Percentiles rank a stretch among this genome's conserved stretches.
These are phyloP conservation scores for Tolypocladium amazonense DNA, from an alignment of 2,329 filamentous ascomycete species.

Conservation along the genomic window DNA sequence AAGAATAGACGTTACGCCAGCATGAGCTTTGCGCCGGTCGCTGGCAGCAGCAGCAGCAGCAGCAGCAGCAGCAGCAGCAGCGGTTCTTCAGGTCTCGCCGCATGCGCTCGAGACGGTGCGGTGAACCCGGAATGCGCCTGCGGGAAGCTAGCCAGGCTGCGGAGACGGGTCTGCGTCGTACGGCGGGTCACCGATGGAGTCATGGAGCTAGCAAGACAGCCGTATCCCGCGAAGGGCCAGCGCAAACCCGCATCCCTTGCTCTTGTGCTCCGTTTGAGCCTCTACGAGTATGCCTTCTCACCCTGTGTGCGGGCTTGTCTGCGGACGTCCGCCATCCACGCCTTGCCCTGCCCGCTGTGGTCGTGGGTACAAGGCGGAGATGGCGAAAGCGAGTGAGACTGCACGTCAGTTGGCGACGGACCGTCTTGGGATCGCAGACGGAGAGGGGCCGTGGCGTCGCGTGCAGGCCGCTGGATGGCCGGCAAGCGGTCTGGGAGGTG, in stretches of 20 bases:
- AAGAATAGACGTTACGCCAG: neutral
- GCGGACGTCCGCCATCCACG: neutral
- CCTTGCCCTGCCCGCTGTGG: neutral
- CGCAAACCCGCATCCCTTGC: neutral
- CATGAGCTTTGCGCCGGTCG: neutral
- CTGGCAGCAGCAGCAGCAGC: too few species aligned
- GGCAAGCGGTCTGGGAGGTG: neutral
- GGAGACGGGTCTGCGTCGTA: neutral
- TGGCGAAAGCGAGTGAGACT: neutral
- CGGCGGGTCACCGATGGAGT: neutral
- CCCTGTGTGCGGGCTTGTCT: neutral
- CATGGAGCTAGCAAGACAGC: neutral
- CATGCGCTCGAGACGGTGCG: conserved; percentile 1
- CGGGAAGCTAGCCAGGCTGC: neutral
- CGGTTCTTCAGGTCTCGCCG: neutral
- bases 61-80: too few species aligned
- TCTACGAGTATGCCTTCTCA: too few species aligned
- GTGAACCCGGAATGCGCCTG: conserved; percentile 5
- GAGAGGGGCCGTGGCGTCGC: neutral
- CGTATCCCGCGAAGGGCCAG: neutral
- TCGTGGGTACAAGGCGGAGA: neutral
- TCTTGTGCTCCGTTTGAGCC: too few species aligned
- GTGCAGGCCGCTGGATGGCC: neutral
- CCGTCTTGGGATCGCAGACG: neutral
- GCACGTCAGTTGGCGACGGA: neutral